Base-by-base conservation (phyloP, 495 filamentous ascomycete genomes). In the Geopyxis carbonaria region DNA sequence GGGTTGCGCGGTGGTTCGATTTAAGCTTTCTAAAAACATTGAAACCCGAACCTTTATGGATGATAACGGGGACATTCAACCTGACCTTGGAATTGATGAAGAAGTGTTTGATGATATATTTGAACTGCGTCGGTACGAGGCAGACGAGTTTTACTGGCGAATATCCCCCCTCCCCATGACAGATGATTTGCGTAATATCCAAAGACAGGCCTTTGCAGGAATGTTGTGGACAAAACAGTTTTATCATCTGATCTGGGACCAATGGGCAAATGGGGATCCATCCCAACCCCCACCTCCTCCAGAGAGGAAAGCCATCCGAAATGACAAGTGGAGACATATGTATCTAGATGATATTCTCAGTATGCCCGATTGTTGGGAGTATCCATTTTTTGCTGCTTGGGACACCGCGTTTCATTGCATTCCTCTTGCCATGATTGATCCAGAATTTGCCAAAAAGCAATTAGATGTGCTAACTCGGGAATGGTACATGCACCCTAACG, bases 401-500 rank as follows among this genome's bases (percentile, higher is more conserved):
- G 87, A 95, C 51, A 85, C 83, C 25, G 86, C 85, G 2, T 95
- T 94, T 62, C 87, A 95, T 56, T 89, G 82, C 53, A 92, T 95
- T 47, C 83, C 86, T 2, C 61, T 95, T 43, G 80, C 87, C 6
- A 93, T 94, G 86, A 84, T 94, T 38, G 87, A 94, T 46, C 87
- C 87, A 0, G 87, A 93, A 21, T 93, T 93, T 46, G 86, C 87
- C 13, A 95, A 95, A 70, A 92, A 91, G 63, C 87, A 95, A 57
- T 70, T 95, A 15, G 87, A 95, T 57, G 62, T 95, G 11, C 78
- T 95, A 48, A 95, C 87, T 7, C 69, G 87, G 43, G 87, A 94
- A 62, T 94, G 87, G 87, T 95, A 95, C 65, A 93, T 93, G 78
- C 87, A 95, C 64, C 87, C 87, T 13, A 95, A 95, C 51, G 87